Evolutionary conservation across 352 stramenopile genomes (phyloP), one percentile per base, ranked within the genome.

Genomic region (Pythium sukuiense): DNA sequence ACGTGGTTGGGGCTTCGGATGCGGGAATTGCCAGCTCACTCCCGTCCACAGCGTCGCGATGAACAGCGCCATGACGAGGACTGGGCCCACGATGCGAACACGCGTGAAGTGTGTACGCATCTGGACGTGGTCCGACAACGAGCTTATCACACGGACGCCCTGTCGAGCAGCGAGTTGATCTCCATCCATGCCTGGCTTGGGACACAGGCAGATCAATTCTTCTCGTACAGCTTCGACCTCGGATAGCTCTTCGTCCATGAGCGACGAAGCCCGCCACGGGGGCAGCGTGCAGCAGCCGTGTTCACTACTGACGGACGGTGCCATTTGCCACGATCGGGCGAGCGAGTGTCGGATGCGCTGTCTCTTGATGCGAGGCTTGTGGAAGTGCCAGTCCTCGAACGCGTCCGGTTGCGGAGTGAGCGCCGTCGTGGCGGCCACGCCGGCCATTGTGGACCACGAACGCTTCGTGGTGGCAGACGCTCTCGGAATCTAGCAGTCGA

Each of bases 201-300:
- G 66, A 14, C 66, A 72, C 3, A 72, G 46, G 33, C 60, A 68
- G 18, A 72, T 65, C n/a, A 65, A 39, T 46, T 72, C 66, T 58
- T 72, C 60, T n/a, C 41, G 16, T 11, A 14, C 18, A 26, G 41
- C 41, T 27, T 48, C 41, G 41, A 48, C 16, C 3, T 9, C 9
- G 37, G 41, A 26, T 3, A 48, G 41, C 41, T 48, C 41, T 48
- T 48, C 41, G 41, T 48, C 41, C 41, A 20, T 18, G 8, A 18
- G 37, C 11, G 37, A 5, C 14, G 37, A 43, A 16, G 20, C 20
- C 26, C 39, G 20, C 32, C 24, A 41, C 41, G 39, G 60, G 7
- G 27, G 46, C 18, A 55, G 20, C 6, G 56, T 24, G 29, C 41
- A 61, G 29, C 29, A 37, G 1, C 55, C 46, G 9, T 63, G 52